Evolutionary conservation across 148 eudicot species (phyloP).

Genomic region (Rhododendron molle): DNA sequence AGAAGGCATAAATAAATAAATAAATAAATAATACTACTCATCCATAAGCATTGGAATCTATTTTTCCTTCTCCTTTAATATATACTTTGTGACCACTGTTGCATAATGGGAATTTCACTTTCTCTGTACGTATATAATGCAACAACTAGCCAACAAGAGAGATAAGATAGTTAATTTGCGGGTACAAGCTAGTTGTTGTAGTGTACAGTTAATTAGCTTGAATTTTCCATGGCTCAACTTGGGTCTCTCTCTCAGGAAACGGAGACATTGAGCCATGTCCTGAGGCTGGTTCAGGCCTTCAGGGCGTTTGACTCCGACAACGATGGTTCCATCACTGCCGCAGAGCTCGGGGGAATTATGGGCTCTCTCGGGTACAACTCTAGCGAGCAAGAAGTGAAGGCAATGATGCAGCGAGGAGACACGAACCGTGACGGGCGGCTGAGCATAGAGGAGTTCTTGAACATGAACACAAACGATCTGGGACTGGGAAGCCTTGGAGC

Average conservation of each 20-base stretch:
- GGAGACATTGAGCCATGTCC: slow-evolving; percentile 34
- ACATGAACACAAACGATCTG: slow-evolving; percentile 32
- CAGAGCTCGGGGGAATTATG: slow-evolving; percentile 37
- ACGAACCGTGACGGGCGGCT: slow-evolving; percentile 25
- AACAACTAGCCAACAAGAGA: background rate
- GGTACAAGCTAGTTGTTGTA: background rate
- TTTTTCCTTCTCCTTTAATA: background rate
- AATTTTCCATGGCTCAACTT: slow-evolving; percentile 16
- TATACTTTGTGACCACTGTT: background rate
- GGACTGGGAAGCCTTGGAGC: slow-evolving; percentile 25
- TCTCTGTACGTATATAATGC: background rate
- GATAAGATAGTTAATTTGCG: background rate
- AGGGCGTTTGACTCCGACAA: slow-evolving; percentile 41
- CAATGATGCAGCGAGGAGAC: slow-evolving; percentile 32
- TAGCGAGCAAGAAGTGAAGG: slow-evolving; percentile 25
- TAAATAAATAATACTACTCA: background rate
- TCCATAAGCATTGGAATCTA: background rate
- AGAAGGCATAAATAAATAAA: background rate
- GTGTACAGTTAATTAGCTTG: background rate
- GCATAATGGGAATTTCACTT: background rate
- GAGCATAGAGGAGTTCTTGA: slow-evolving; percentile 36
- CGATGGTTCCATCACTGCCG: slow-evolving; percentile 28
- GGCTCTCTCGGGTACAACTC: slow-evolving; percentile 43
- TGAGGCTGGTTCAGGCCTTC: slow-evolving; percentile 37
- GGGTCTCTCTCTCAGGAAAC: slow-evolving; percentile 20